phyloP scores from a whole-genome alignment of 345 rosid genomes.

The Populus alba region DNA sequence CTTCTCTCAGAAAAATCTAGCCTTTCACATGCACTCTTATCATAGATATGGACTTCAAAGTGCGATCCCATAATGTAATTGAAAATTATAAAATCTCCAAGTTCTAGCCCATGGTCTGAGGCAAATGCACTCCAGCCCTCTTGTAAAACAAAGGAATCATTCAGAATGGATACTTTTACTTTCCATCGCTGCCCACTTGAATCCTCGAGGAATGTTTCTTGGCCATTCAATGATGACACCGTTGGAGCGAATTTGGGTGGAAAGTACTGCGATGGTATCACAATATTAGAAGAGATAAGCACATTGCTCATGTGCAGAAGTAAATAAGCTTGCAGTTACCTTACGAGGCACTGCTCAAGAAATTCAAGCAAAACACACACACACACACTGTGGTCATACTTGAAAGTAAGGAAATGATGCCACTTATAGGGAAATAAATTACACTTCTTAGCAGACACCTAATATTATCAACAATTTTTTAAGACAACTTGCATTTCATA shows the following conservation, averaged over 20 bases:
- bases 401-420: background rate
- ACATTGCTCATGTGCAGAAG: background rate
- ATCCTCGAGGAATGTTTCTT: slow-evolving; percentile 33
- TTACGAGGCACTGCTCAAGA: too few species aligned
- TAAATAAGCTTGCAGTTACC: background rate
- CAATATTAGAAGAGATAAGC: slow-evolving; percentile 2
- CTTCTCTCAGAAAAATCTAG: slow-evolving; percentile 11
- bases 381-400: background rate
- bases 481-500: background rate
- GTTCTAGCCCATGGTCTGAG: slow-evolving; percentile 26
- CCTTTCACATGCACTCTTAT: slow-evolving; percentile 35
- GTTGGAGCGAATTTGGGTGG: slow-evolving; percentile 39
- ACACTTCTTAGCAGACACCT: background rate
- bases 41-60: slow-evolving; percentile 36
- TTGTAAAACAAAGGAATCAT: slow-evolving; percentile 28
- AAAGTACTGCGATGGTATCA: slow-evolving; percentile 31
- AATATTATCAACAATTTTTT: background rate
- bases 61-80: slow-evolving; percentile 27
- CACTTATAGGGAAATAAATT: background rate
- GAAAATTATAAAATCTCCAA: slow-evolving; percentile 41
- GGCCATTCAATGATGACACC: slow-evolving; percentile 19
- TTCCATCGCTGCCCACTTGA: slow-evolving; percentile 29
- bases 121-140: slow-evolving; percentile 42
- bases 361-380: background rate
- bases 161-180: slow-evolving; percentile 17